Evolutionary conservation across 768 basidiomycete genomes (phyloP).

Genomic region (Tylopilus plumbeoviolaceoides): DNA sequence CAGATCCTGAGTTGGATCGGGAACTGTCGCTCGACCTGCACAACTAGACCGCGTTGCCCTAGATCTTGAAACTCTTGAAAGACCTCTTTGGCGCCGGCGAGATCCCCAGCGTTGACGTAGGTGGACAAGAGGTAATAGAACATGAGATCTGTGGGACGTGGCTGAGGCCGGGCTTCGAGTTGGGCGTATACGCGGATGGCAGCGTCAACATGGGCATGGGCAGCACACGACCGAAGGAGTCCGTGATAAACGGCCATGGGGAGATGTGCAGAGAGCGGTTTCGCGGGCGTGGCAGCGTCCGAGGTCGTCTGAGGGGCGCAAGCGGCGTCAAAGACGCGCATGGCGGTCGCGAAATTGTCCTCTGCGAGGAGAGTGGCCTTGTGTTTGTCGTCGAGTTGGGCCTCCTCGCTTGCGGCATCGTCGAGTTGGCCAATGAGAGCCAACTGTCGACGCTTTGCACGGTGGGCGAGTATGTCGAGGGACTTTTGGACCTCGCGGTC

Average conservation of each 20-base stretch:
- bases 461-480: slow-evolving; percentile 40
- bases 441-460: slow-evolving; percentile 33
- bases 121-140: slow-evolving; percentile 57
- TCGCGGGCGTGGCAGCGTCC: slow-evolving; percentile 7
- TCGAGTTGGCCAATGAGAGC: slow-evolving; percentile 1
- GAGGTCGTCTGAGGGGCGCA: slow-evolving; percentile 27
- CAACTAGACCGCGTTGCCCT: slow-evolving; percentile 31
- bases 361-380: slow-evolving; percentile 51
- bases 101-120: slow-evolving; percentile 50
- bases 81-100: slow-evolving; percentile 50
- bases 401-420: slow-evolving; percentile 10
- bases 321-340: slow-evolving; percentile 68
- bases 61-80: slow-evolving; percentile 57
- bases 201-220: slow-evolving; percentile 51
- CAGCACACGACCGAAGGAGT: slow-evolving; percentile 61
- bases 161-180: slow-evolving; percentile 40
- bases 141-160: slow-evolving; percentile 31
- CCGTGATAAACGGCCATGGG: slow-evolving; percentile 40
- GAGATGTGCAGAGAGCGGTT: slow-evolving; percentile 22
- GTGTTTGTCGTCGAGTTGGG: slow-evolving; percentile 28
- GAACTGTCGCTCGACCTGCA: slow-evolving; percentile 15
- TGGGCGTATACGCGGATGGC: slow-evolving; percentile 66
- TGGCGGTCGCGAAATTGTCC: slow-evolving; percentile 65
- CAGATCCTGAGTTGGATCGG: slow-evolving; percentile 49
- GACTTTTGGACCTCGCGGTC: slow-evolving; percentile 58